Evolutionary conservation across 208 protist species (phyloP).

Genomic region (Leishmania mexicana): DNA sequence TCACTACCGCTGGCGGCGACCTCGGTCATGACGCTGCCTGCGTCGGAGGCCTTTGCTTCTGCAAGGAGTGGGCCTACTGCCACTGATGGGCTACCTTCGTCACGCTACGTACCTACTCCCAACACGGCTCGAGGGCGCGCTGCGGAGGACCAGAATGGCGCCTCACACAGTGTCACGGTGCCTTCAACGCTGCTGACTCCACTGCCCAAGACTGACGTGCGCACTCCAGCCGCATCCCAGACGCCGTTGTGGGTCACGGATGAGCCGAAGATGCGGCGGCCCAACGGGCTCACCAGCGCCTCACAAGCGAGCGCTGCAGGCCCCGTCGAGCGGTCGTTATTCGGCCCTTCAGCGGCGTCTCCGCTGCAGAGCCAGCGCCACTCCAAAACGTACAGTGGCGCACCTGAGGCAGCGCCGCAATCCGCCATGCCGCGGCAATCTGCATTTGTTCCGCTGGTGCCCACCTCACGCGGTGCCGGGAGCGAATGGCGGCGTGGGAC

Average conservation of each 20-base stretch:
- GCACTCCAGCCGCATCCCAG: background rate
- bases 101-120: background rate
- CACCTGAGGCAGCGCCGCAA: background rate
- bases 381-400: background rate
- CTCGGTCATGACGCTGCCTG: conserved; percentile 5
- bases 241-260: background rate
- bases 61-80: background rate
- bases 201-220: background rate
- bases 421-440: background rate
- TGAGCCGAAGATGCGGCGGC: background rate
- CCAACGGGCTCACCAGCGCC: too few relatives aligned
- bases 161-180: background rate
- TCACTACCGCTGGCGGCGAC: background rate
- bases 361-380: background rate
- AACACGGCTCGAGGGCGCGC: background rate
- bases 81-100: background rate
- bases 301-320: background rate
- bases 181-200: background rate
- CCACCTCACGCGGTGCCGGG: conserved; percentile 2
- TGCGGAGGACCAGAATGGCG: background rate
- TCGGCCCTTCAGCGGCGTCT: background rate
- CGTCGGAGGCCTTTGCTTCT: conserved; percentile 28
- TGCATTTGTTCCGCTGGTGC: conserved; percentile 9
- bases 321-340: background rate
- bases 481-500: background rate